These are phyloP conservation scores for Conidiobolus incongruus DNA, from an alignment of 371 early-diverging fungal species.

Conservation along the genomic window DNA sequence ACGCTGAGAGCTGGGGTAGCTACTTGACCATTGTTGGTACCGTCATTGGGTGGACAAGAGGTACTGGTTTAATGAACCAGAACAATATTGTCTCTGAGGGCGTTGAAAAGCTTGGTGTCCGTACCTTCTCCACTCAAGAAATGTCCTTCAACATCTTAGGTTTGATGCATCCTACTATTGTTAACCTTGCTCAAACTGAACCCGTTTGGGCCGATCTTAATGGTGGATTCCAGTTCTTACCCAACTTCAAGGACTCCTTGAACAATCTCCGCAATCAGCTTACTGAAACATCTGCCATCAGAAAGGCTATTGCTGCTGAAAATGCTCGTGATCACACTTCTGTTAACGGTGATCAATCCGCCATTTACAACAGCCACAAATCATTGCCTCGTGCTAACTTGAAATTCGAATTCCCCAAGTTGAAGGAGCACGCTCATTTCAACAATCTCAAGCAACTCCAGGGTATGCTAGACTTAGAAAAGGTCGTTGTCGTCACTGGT, in stretches of 20 bases:
- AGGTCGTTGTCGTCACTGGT: slow-evolving; percentile 84
- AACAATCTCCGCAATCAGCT: slow-evolving; percentile 51
- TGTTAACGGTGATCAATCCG: slow-evolving; percentile 47
- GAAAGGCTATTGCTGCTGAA: slow-evolving; percentile 64
- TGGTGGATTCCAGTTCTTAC: slow-evolving; percentile 73
- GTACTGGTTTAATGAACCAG: slow-evolving; percentile 83
- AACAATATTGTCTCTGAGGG: slow-evolving; percentile 86
- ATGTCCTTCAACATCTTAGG: slow-evolving; percentile 90
- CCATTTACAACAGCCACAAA: slow-evolving; percentile 46
- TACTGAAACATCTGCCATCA: slow-evolving; percentile 62
- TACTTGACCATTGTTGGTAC: slow-evolving; percentile 81
- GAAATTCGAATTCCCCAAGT: slow-evolving; percentile 73
- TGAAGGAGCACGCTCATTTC: slow-evolving; percentile 37
- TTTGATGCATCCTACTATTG: slow-evolving; percentile 69
- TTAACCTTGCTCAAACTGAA: slow-evolving; percentile 48
- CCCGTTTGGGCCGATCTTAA: slow-evolving; percentile 88
- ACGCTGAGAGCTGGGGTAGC: slow-evolving; percentile 73
- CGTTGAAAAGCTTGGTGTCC: slow-evolving; percentile 70
- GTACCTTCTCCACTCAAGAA: slow-evolving; percentile 82
- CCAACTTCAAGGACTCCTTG: slow-evolving; percentile 53
- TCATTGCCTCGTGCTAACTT: slow-evolving; percentile 83
- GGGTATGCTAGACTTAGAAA: slow-evolving; percentile 78
- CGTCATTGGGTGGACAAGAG: slow-evolving; percentile 94
- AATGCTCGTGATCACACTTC: slow-evolving; percentile 51
- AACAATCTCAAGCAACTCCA: slow-evolving; percentile 47